phyloP scores from a whole-genome alignment of 805 yeast species.

The Myxozyma neglecta region DNA sequence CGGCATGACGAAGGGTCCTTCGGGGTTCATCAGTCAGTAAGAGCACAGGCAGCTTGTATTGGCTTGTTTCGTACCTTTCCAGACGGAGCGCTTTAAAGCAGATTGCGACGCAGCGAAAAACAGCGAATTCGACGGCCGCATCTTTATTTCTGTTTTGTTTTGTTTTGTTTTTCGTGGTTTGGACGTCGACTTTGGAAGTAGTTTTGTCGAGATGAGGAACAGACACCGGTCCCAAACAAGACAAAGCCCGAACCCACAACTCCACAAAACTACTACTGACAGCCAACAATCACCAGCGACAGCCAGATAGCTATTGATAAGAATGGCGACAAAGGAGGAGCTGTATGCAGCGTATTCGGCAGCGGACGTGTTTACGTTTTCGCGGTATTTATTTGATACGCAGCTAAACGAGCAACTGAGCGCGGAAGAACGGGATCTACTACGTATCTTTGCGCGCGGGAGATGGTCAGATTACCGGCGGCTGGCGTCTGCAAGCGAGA shows the following conservation, averaged over 20 bases:
- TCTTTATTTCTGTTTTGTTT: neutral
- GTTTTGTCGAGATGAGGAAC: too few species aligned
- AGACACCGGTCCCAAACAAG: too few species aligned
- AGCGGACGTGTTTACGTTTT: constrained; percentile 20
- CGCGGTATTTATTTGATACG: constrained; percentile 3
- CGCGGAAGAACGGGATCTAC: neutral
- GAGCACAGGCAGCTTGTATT: neutral
- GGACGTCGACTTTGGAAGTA: too few species aligned
- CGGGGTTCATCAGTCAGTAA: neutral
- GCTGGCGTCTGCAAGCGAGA: too few species aligned
- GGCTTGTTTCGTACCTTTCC: constrained; percentile 46
- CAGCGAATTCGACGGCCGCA: neutral
- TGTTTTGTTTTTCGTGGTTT: too few species aligned
- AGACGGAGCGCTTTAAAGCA: constrained; percentile 44
- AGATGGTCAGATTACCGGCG: constrained; percentile 28
- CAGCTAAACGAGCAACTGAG: constrained; percentile 7
- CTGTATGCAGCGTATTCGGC: constrained; percentile 22
- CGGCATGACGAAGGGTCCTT: constrained; percentile 90
- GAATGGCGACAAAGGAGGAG: constrained; percentile 26
- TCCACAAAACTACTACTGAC: too few species aligned
- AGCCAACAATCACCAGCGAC: too few species aligned
- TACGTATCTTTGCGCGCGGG: constrained; percentile 25
- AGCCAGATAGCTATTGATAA: too few species aligned
- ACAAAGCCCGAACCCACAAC: too few species aligned
- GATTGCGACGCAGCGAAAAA: constrained; percentile 41